These are phyloP conservation scores for Oryza meyeriana DNA, from an alignment of 176 grass and related monocot genomes.

Conservation along the genomic window DNA sequence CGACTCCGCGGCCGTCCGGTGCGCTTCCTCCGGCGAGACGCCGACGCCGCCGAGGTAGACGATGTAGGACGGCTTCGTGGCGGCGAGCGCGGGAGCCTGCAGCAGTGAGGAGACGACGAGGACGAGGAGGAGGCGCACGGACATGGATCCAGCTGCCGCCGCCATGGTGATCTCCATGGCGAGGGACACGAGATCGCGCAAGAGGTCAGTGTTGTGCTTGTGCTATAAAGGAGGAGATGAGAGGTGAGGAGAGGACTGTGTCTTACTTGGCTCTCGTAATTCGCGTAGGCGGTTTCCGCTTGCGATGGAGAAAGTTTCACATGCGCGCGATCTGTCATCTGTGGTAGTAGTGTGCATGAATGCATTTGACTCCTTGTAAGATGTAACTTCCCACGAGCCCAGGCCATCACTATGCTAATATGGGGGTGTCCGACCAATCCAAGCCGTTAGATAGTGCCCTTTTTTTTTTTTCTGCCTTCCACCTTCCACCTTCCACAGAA, in stretches of 20 bases:
- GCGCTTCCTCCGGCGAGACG: conserved; percentile 22
- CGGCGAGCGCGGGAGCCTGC: not conserved
- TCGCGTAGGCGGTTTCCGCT: conserved; percentile 11
- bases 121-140: not conserved
- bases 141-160: not conserved
- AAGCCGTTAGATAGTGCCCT: no score
- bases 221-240: conserved; percentile 6
- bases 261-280: not conserved
- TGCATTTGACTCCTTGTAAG: no score
- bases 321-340: no score
- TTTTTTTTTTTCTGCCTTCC: no score
- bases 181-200: not conserved
- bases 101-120: conserved; percentile 1
- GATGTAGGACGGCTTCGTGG: conserved; percentile 46
- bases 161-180: conserved; percentile 2
- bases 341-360: no score
- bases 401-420: no score
- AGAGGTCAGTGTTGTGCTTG: not conserved
- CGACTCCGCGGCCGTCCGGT: conserved; percentile 21
- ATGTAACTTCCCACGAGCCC: no score
- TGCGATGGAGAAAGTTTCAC: not conserved
- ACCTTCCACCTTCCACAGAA: no score
- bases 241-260: not conserved
- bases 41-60: conserved; percentile 69
- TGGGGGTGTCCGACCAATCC: no score